These are phyloP conservation scores for Choanephora cucurbitarum DNA, from an alignment of 371 early-diverging fungal species.

Conservation along the genomic window DNA sequence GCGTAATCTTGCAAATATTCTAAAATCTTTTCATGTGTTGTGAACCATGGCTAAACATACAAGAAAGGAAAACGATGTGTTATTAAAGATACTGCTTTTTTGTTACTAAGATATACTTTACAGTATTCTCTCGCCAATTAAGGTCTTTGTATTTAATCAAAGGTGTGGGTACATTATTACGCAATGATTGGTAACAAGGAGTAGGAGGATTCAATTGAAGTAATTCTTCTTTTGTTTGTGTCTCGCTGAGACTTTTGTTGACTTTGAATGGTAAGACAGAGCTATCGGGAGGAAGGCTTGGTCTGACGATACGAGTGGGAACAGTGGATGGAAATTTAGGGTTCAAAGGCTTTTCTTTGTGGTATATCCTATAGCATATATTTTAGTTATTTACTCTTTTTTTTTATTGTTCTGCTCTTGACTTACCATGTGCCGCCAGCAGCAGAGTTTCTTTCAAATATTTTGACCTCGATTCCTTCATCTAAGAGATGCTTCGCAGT, in stretches of 20 bases:
- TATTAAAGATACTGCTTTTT: no score
- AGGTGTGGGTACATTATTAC: conserved; percentile 33
- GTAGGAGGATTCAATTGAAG: conserved; percentile 18
- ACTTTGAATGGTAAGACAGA: background rate
- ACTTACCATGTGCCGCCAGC: conserved; percentile 43
- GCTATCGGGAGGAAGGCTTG: conserved; percentile 12
- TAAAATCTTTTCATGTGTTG: conserved; percentile 29
- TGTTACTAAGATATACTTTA: background rate
- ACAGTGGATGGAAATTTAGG: conserved; percentile 21
- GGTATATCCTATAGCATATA: conserved; percentile 15
- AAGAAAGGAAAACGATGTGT: no score
- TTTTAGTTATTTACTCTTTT: no score
- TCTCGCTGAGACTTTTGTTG: background rate
- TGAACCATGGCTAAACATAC: conserved; percentile 32
- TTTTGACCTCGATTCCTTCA: conserved; percentile 35
- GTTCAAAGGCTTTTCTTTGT: conserved; percentile 18
- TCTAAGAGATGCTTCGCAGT: conserved; percentile 37
- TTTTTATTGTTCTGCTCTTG: no score
- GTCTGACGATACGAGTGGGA: conserved; percentile 15
- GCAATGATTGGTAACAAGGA: conserved; percentile 24
- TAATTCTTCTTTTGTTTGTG: conserved; percentile 8
- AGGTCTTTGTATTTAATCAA: conserved; percentile 24
- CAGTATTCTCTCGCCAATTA: conserved; percentile 20
- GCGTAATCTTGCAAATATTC: conserved; percentile 36
- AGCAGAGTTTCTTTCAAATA: conserved; percentile 32